These are phyloP conservation scores for Gentiana macrophylla DNA, from an alignment of 257 asterid species.

Conservation along the genomic window DNA sequence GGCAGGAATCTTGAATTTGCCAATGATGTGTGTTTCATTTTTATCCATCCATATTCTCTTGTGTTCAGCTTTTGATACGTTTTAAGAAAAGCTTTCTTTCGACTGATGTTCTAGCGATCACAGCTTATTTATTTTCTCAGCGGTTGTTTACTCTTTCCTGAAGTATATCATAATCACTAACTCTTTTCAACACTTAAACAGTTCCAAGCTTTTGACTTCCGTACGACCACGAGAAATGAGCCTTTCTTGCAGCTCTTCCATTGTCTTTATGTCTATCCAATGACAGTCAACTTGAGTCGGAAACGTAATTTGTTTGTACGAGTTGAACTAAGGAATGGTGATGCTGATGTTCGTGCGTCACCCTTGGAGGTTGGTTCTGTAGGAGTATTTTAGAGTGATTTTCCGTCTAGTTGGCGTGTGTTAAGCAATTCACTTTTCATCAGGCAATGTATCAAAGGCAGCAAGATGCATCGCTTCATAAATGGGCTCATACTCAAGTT, in stretches of 20 bases:
- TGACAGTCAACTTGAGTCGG: slow-evolving; percentile 80
- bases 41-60: slow-evolving; percentile 1
- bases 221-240: slow-evolving; percentile 89
- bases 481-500: slow-evolving; percentile 85
- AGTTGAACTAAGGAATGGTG: slow-evolving; percentile 89
- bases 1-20: slow-evolving; percentile 33
- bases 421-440: slow-evolving; percentile 15
- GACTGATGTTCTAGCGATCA: neutral
- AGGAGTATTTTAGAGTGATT: slow-evolving; percentile 18
- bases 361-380: slow-evolving; percentile 70
- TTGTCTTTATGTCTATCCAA: slow-evolving; percentile 92
- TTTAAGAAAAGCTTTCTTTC: neutral
- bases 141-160: neutral
- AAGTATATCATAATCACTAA: slow-evolving; percentile 8
- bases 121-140: neutral
- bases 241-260: slow-evolving; percentile 97
- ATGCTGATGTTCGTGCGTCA: slow-evolving; percentile 60
- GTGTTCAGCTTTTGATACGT: neutral
- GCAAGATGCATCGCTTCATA: slow-evolving; percentile 61
- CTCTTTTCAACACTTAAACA: slow-evolving; percentile 24
- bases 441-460: slow-evolving; percentile 94
- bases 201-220: slow-evolving; percentile 98
- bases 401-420: slow-evolving; percentile 18
- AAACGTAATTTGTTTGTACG: slow-evolving; percentile 94
- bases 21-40: slow-evolving; percentile 52